Conservation (phyloP, 2,329 filamentous ascomycete species). For the Daldinia eschscholtzii region DNA sequence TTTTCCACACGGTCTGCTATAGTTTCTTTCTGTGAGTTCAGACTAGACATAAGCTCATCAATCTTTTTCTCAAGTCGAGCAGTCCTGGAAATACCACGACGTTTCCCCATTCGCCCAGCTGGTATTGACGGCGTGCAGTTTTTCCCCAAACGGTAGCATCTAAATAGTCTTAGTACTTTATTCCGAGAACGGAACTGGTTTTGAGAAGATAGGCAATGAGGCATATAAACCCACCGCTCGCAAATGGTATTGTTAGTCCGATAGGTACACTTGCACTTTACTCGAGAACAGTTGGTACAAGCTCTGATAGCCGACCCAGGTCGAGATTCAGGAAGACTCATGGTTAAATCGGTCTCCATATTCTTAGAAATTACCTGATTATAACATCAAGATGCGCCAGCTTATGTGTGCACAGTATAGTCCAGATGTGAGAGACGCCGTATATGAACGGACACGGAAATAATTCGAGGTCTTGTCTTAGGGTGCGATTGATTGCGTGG, state of each 20-base stretch:
- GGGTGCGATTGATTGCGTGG: neutral
- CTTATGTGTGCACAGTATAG: neutral
- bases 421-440: neutral
- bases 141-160: conserved; percentile 10
- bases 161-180: neutral
- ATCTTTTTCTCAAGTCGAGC: conserved; percentile 40
- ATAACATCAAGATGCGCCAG: neutral
- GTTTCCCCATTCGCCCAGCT: conserved; percentile 21
- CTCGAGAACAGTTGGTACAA: conserved; percentile 61
- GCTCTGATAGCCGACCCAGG: conserved; percentile 48
- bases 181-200: neutral
- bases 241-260: conserved; percentile 50
- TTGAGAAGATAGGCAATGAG: neutral
- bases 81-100: conserved; percentile 22
- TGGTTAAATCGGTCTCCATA: conserved; percentile 14
- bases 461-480: neutral
- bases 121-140: neutral
- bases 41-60: conserved; percentile 34
- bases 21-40: conserved; percentile 20
- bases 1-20: conserved; percentile 5
- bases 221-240: conserved; percentile 48
- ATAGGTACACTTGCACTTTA: conserved; percentile 64
- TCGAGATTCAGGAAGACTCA: conserved; percentile 13
- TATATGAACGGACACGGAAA: neutral
- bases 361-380: neutral